These are phyloP conservation scores for Candida peoriensis DNA, from an alignment of 805 yeast genomes.

Conservation along the genomic window DNA sequence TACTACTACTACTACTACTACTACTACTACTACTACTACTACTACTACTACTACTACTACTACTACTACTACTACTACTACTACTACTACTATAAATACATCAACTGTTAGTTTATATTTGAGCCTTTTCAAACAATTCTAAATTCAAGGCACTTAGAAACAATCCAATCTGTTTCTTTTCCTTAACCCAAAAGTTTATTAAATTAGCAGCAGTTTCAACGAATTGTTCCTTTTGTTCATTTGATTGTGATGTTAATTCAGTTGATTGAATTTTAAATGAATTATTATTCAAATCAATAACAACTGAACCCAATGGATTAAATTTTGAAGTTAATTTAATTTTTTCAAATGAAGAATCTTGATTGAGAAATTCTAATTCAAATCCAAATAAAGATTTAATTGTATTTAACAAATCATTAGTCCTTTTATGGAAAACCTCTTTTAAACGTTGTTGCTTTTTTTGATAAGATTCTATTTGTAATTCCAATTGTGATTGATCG, in stretches of 20 bases:
- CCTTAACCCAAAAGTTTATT: constrained; percentile 61
- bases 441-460: constrained; percentile 49
- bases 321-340: constrained; percentile 45
- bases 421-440: constrained; percentile 57
- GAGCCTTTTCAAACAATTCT: constrained; percentile 47
- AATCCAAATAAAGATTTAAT: constrained; percentile 69
- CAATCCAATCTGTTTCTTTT: constrained; percentile 68
- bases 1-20: no score
- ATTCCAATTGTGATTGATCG: constrained; percentile 45
- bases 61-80: no score
- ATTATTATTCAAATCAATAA: constrained; percentile 52
- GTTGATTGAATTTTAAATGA: constrained; percentile 55
- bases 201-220: constrained; percentile 42
- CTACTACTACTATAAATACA: no score
- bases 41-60: no score
- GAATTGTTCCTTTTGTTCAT: constrained; percentile 23
- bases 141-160: constrained; percentile 71
- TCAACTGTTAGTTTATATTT: no score
- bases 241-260: constrained; percentile 36
- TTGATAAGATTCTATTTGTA: constrained; percentile 40
- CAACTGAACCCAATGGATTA: constrained; percentile 39
- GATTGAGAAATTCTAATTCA: constrained; percentile 58
- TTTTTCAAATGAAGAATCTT: no score
- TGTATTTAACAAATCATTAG: constrained; percentile 65
- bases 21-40: no score